Base-by-base conservation (phyloP, 2,329 filamentous ascomycete genomes). In the Pseudopithomyces maydicus region DNA sequence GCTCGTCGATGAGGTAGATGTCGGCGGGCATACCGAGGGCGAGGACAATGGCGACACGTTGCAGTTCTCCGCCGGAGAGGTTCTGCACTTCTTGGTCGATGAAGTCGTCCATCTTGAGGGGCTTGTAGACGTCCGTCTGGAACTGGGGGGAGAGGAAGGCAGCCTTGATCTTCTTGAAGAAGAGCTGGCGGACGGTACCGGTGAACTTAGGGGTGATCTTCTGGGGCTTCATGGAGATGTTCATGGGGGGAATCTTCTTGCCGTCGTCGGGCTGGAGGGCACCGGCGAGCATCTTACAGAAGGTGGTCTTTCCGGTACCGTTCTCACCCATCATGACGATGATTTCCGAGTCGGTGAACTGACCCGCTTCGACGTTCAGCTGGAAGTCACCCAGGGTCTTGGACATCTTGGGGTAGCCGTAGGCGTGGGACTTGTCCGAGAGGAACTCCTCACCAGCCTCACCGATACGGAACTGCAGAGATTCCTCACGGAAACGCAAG, bases 281-380 rank as follows among this genome's bases (percentile, higher is more conserved):
- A 74, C 96, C 96, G 56, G 95, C 95, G 65, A 99, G 84, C 81
- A 99, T 90, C 75, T 90, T 92, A 84, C 94, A 98, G 85, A 99
- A 99, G 5, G 95, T 99, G 1, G 95, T 99, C 85, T 99, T 97
- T 77, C 96, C 96, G 35, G 96, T 99, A 80, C 95, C 95, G 80
- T 99, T 99, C 82, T 98, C 94, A 67, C 95, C 95, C 95, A 99
- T 98, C 92, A 99, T 96, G 78, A 99, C 95, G 56, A 99, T 87
- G 68, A 99, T 99, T 76, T 99, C 95, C 0, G 95, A 99, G 77
- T 99, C 94, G 19, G 95, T 98, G 76, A 99, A 99, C 59, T 89
- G 84, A 67, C 96, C 95, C 22, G 85, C 56, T 45, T 98, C 90
- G 64, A 99, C 88, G 56, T 79, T 85, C 49, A 99, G 86, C 70